Base-by-base conservation (phyloP, 768 basidiomycete genomes). In the Dendrothele bispora region DNA sequence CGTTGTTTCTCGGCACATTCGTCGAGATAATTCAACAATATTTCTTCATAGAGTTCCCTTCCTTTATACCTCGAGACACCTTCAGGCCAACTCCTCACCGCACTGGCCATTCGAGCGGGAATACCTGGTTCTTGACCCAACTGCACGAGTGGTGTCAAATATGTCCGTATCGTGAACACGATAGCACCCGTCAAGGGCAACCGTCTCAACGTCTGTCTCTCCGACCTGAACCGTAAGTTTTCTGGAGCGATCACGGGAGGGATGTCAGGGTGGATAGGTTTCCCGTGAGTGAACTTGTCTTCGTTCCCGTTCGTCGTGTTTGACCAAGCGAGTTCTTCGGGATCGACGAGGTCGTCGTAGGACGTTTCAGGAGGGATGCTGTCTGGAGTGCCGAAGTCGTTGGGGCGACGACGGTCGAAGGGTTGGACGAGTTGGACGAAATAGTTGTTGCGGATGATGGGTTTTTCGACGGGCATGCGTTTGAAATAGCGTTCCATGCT, bases 401-500 rank as follows among this genome's bases (percentile, higher is more conserved):
- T 21, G 54, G 51, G 24, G 37, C 17, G 20, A 28, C 49, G 50
- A 26, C 27, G 53, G 43, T 51, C 54, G 51, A 12, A 18, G 62
- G 61, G 55, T 49, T 64, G 64, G 37, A 71, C 72, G 43, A 71
- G 61, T 54, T 73, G 73, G 41, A 77, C 60, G 44, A 64, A 64
- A 63, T 84, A 88, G 64, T 91, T 90, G 66, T 84, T 84, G 42
- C 89, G 79, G 48, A 74, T 64, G 40, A 90, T 82, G 7, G 86
- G 82, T 61, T 86, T 83, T 61, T 86, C 80, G 37, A 85, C 72
- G 22, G 78, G 53, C 57, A 90, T 61, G 41, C 82, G 77, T 55
- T 71, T 76, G 72, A 91, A 87, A 71, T 84, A 91, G 41, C 85
- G 77, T 52, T 76, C 79, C 69, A 88, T 73, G 56, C 82, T 84